Base-by-base conservation (phyloP, 257 asterid species). In the Nicotiana attenuata region DNA sequence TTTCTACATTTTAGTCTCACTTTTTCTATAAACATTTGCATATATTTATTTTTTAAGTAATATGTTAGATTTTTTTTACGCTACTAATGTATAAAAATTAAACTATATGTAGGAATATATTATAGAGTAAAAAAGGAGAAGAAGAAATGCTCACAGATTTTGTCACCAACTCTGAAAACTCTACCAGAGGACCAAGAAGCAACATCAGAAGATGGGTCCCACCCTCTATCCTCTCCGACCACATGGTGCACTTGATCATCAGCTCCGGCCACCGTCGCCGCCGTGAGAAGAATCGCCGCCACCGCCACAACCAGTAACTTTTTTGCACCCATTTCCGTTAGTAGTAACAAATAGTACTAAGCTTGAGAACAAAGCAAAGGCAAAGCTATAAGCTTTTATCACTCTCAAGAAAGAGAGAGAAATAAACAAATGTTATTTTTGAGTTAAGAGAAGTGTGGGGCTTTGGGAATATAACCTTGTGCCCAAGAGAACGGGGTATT, bases 191-290 rank as follows among this genome's bases (percentile, higher is more conserved):
- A 78, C 85, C 79, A 83, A 66, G 82, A 53, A 55, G 35, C 15
- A 50, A 65, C 4, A 53, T 77, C 68, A 24, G 67, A 63, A 11
- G 82, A 52, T 22, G 85, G 67, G 80, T 77, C 80, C 82, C 82
- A 78, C 45, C 85, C 85, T 29, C 80, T 45, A 28, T 78, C 82
- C 6, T 81, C 85, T n/a, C 82, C 85, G 52, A 83, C 80, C n/a
- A 83, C 85, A 65, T 83, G 82, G n/a, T 77, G 83, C 10, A 65
- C 73, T 10, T 45, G 80, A 9, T 41, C 13, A 41, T 41, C 50
- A 26, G 5, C 75, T 47, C 22, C 85, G 33, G 16, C 81, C 38
- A 9, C 22, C 24, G 8, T 2, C 64, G 71, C 68, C 82, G 64
- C 80, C 50, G 63, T 11, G 56, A 68, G 13, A 55, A 68, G 17